These are phyloP conservation scores for Pichia gijzeniarum DNA, from an alignment of 805 yeast genomes.

Conservation along the genomic window DNA sequence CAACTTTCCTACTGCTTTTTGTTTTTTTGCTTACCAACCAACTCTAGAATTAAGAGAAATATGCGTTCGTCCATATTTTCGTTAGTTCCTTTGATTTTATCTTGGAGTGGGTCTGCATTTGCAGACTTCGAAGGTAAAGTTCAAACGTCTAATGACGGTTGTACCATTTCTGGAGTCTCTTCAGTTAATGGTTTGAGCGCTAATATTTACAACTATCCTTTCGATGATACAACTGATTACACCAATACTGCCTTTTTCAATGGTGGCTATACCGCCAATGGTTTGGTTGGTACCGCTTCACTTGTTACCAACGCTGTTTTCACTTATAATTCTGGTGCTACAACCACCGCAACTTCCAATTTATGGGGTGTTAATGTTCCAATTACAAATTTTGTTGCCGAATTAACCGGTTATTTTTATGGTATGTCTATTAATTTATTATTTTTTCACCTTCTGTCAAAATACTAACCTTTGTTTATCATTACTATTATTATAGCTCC, in stretches of 20 bases:
- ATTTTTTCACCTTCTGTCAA: conserved; percentile 16
- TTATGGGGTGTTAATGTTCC: conserved; percentile 11
- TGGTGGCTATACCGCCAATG: conserved; percentile 1
- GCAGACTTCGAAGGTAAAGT: conserved; percentile 5
- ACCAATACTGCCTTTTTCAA: conserved; percentile 9
- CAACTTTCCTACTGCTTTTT: too few species aligned
- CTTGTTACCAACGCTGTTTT: conserved; percentile 9
- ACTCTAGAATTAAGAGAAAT: neutral
- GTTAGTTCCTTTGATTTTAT: neutral
- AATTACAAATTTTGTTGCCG: conserved; percentile 12
- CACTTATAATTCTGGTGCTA: neutral
- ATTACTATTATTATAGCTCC: conserved; percentile 17
- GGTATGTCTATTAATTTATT: conserved; percentile 8
- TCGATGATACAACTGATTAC: conserved; percentile 4
- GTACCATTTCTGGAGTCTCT: neutral
- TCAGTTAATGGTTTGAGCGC: conserved; percentile 11
- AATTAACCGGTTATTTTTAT: conserved; percentile 16
- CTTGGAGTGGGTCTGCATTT: neutral
- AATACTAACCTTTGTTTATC: conserved; percentile 2
- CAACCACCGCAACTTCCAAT: neutral
- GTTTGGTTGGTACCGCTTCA: conserved; percentile 4
- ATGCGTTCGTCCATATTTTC: neutral
- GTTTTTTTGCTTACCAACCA: too few species aligned
- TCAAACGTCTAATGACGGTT: conserved; percentile 4
- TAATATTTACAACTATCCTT: conserved; percentile 6